Conservation (phyloP, 257 asterid species). For the Pogostemon cablin region DNA sequence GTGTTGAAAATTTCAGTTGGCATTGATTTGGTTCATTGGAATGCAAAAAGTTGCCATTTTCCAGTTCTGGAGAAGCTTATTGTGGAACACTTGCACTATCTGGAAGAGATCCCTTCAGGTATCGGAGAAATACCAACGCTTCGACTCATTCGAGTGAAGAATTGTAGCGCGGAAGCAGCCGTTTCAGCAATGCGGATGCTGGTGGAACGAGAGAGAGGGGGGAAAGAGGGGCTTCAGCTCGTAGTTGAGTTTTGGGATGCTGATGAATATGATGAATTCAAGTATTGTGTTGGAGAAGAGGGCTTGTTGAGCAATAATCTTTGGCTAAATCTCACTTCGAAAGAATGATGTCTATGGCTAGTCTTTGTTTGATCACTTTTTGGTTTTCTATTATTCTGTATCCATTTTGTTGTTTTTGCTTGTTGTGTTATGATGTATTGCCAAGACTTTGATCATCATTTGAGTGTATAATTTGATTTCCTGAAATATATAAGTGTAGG, state of each 20-base stretch:
- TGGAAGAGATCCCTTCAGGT: conserved; percentile 4
- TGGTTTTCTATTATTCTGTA: too few species aligned
- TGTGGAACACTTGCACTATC: background rate
- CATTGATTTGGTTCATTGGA: conserved; percentile 1
- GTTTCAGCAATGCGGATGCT: conserved; percentile 6
- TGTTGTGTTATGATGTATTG: too few species aligned
- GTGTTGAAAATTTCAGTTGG: background rate
- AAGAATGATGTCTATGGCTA: too few species aligned
- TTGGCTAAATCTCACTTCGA: background rate
- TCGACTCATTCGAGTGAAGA: background rate
- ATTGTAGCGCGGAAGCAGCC: background rate
- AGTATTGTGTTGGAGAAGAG: background rate
- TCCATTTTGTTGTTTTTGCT: too few species aligned
- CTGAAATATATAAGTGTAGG: too few species aligned
- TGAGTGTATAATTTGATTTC: too few species aligned
- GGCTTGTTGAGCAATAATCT: background rate
- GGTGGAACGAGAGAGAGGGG: conserved; percentile 20
- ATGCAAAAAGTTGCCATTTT: conserved; percentile 11
- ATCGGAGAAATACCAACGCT: conserved; percentile 31
- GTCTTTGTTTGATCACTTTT: too few species aligned
- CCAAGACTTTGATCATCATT: too few species aligned
- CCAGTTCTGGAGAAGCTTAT: conserved; percentile 4
- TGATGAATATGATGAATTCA: background rate
- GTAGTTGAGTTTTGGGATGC: background rate
- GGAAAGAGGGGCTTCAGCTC: conserved; percentile 23